phyloP scores from a whole-genome alignment of 345 rosid genomes.

The Combretum micranthum region DNA sequence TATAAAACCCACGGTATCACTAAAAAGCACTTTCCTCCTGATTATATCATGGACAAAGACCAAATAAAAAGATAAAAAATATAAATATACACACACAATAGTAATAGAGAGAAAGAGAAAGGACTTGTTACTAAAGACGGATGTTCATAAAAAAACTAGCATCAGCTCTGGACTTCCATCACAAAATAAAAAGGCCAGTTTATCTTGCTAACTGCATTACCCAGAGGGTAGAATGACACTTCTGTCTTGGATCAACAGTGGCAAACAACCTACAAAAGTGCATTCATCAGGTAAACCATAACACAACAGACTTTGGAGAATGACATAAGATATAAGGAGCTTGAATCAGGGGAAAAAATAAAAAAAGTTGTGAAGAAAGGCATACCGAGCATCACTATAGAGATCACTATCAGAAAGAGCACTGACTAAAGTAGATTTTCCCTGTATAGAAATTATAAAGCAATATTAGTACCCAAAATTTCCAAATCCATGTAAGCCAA shows the following conservation, averaged over 20 bases:
- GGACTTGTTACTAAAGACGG: too few relatives aligned
- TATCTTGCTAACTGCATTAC: constrained; percentile 23
- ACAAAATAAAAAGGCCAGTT: neutral
- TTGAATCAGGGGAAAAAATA: neutral
- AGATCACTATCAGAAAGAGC: constrained; percentile 63
- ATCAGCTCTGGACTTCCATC: too few relatives aligned
- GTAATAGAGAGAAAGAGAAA: neutral
- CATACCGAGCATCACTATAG: constrained; percentile 77
- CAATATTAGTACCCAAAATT: neutral
- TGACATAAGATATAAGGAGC: constrained; percentile 1
- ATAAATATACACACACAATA: neutral
- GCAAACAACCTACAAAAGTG: constrained; percentile 63
- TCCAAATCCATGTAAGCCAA: neutral
- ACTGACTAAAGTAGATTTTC: constrained; percentile 81
- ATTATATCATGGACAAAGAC: constrained; percentile 9
- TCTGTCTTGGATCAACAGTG: constrained; percentile 72
- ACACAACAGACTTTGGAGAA: constrained; percentile 1
- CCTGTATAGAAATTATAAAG: constrained; percentile 34
- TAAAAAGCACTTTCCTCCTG: constrained; percentile 81
- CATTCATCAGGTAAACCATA: constrained; percentile 8
- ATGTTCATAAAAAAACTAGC: too few relatives aligned
- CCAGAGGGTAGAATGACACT: constrained; percentile 69
- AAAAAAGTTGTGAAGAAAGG: constrained; percentile 9
- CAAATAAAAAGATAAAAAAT: neutral
- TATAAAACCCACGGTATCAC: constrained; percentile 96